Evolutionary conservation across 768 basidiomycete genomes (phyloP).

Genomic region (Rubroboletus pulcherrimus): DNA sequence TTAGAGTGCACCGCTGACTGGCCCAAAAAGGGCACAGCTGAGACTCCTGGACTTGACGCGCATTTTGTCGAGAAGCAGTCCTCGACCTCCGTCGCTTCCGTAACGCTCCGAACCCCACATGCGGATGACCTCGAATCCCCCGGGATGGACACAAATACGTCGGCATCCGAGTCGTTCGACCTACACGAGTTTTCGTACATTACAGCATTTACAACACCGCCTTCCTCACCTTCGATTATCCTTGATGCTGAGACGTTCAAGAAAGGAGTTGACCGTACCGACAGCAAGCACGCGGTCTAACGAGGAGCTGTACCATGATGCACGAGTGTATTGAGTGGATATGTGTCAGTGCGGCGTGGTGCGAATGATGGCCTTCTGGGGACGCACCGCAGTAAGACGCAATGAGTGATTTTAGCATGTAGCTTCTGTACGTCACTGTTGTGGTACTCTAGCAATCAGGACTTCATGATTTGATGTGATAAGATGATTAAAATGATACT

Average conservation of each 20-base stretch:
- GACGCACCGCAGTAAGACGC: constrained; percentile 2
- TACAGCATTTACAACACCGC: constrained; percentile 30
- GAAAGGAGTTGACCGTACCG: constrained; percentile 7
- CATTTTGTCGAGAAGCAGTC: constrained; percentile 2
- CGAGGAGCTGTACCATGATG: not conserved
- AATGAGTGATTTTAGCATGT: constrained; percentile 10
- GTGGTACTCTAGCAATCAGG: constrained; percentile 6
- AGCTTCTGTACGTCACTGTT: constrained; percentile 13
- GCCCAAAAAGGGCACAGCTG: constrained; percentile 3
- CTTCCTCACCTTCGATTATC: constrained; percentile 24
- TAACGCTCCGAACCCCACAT: constrained; percentile 4
- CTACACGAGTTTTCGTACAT: constrained; percentile 31
- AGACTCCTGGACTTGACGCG: not conserved
- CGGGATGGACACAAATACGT: constrained; percentile 5
- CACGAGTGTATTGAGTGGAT: constrained; percentile 12
- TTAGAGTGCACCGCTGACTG: not conserved
- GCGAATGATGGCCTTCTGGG: not conserved
- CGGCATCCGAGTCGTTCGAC: constrained; percentile 20
- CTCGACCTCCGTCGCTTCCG: constrained; percentile 10
- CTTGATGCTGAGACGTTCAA: constrained; percentile 6
- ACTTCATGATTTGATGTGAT: constrained; percentile 25
- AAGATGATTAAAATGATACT: constrained; percentile 14
- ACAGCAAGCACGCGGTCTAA: constrained; percentile 14
- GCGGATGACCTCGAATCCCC: constrained; percentile 10
- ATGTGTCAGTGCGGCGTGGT: constrained; percentile 4